phyloP scores from a whole-genome alignment of 1,139 yeast genomes.

The Torulaspora pretoriensis region DNA sequence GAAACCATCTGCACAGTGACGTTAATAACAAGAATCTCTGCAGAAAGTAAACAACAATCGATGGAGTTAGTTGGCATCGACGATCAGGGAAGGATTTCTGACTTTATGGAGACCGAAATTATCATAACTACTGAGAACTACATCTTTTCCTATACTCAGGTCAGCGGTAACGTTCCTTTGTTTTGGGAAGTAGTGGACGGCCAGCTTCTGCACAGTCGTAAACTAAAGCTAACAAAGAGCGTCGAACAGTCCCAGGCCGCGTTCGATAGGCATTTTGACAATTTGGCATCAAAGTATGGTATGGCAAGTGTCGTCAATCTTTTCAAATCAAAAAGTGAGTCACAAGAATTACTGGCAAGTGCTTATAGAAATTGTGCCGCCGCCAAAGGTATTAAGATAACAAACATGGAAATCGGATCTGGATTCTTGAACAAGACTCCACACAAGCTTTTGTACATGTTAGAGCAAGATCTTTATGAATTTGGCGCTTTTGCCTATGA shows the following conservation, averaged over 20 bases:
- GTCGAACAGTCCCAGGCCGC: slow-evolving; percentile 64
- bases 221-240: slow-evolving; percentile 52
- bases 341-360: slow-evolving; percentile 42
- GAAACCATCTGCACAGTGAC: slow-evolving; percentile 48
- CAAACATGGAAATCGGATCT: slow-evolving; percentile 37
- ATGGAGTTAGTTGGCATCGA: slow-evolving; percentile 70
- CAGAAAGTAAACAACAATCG: slow-evolving; percentile 54
- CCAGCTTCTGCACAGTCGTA: slow-evolving; percentile 49
- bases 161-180: slow-evolving; percentile 67
- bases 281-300: slow-evolving; percentile 54
- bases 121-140: slow-evolving; percentile 51
- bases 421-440: slow-evolving; percentile 39
- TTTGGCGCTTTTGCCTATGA: slow-evolving; percentile 67
- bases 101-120: slow-evolving; percentile 63
- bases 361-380: slow-evolving; percentile 37
- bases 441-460: slow-evolving; percentile 37
- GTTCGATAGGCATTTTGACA: slow-evolving; percentile 60
- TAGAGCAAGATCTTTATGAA: slow-evolving; percentile 50
- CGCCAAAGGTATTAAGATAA: slow-evolving; percentile 31
- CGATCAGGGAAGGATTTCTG: slow-evolving; percentile 66
- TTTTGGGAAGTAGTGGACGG: slow-evolving; percentile 54
- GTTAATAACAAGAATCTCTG: slow-evolving; percentile 62
- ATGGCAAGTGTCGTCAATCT: slow-evolving; percentile 59
- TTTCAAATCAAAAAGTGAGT: slow-evolving; percentile 38
- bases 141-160: slow-evolving; percentile 54